Percentiles rank a stretch among this genome's conserved stretches.
These are phyloP conservation scores for Neofusicoccum parvum DNA, from an alignment of 2,329 filamentous ascomycete genomes.

Conservation along the genomic window DNA sequence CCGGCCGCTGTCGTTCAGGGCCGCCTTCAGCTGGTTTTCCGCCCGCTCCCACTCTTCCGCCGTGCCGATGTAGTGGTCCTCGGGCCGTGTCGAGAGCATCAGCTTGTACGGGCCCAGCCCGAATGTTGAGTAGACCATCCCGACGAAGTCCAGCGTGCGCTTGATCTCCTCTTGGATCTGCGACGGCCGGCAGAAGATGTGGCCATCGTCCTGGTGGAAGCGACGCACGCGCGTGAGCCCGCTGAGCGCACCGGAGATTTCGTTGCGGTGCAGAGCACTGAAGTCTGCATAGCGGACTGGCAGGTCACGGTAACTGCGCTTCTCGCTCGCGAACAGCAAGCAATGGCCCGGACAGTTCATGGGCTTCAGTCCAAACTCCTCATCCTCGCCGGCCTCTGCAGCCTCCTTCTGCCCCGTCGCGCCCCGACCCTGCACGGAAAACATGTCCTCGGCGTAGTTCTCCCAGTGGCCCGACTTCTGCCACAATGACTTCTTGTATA, in stretches of 20 bases:
- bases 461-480: conserved; percentile 83
- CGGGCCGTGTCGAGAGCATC: conserved; percentile 76
- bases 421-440: conserved; percentile 65
- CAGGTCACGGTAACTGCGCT: conserved; percentile 84
- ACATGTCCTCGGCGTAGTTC: conserved; percentile 93
- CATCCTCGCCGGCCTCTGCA: conserved; percentile 58
- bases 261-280: conserved; percentile 91
- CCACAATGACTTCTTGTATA: conserved; percentile 89
- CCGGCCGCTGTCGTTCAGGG: conserved; percentile 64
- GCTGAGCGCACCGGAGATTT: conserved; percentile 86
- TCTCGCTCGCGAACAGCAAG: conserved; percentile 80
- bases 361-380: conserved; percentile 82
- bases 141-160: conserved; percentile 73
- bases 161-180: conserved; percentile 77
- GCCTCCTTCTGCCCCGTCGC: conserved; percentile 45
- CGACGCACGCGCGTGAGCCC: conserved; percentile 89
- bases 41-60: conserved; percentile 69
- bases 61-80: conserved; percentile 75
- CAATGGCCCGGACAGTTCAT: conserved; percentile 98
- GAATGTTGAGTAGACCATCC: conserved; percentile 70
- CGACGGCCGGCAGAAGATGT: conserved; percentile 85
- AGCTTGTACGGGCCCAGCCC: conserved; percentile 73
- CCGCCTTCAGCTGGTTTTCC: conserved; percentile 65
- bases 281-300: conserved; percentile 95
- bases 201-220: conserved; percentile 95